Evolutionary conservation across 129 eudicot species (phyloP).

Genomic region (Artemisia annua): DNA sequence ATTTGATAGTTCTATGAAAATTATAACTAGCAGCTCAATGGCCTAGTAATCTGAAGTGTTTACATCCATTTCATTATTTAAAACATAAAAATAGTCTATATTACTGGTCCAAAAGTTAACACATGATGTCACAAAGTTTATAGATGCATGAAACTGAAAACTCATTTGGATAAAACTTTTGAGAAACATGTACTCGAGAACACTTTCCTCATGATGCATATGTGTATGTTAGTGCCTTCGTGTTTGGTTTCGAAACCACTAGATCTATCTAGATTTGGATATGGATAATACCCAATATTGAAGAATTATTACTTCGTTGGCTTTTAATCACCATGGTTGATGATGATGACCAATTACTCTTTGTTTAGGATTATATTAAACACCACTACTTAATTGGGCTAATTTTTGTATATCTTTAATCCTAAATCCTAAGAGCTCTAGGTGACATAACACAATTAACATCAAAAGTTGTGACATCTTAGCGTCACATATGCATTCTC

Average conservation of each 20-base stretch:
- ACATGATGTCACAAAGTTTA: too few relatives aligned
- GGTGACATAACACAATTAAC: too few relatives aligned
- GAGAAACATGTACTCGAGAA: neutral
- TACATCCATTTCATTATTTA: too few relatives aligned
- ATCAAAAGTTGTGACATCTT: too few relatives aligned
- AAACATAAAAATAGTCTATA: too few relatives aligned
- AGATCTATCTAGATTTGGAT: neutral
- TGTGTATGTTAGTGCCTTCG: neutral
- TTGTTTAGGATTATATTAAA: slow-evolving; percentile 18
- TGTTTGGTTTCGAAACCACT: neutral
- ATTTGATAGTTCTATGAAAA: too few relatives aligned
- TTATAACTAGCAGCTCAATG: too few relatives aligned
- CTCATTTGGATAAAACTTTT: neutral
- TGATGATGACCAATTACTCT: slow-evolving; percentile 28
- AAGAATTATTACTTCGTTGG: slow-evolving; percentile 18
- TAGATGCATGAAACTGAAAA: too few relatives aligned
- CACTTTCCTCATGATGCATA: neutral
- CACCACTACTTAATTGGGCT: slow-evolving; percentile 21
- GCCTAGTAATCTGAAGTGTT: too few relatives aligned
- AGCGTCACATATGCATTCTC: too few relatives aligned
- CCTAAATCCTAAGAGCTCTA: too few relatives aligned
- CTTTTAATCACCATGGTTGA: slow-evolving; percentile 14
- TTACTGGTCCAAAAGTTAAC: too few relatives aligned
- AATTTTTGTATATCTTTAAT: neutral
- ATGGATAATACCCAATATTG: neutral